A percentile compares a stretch with the other conserved stretches of the same genome.
phyloP scores from a whole-genome alignment of 1,139 yeast species.

The Suzukiozyma palmioleophila region DNA sequence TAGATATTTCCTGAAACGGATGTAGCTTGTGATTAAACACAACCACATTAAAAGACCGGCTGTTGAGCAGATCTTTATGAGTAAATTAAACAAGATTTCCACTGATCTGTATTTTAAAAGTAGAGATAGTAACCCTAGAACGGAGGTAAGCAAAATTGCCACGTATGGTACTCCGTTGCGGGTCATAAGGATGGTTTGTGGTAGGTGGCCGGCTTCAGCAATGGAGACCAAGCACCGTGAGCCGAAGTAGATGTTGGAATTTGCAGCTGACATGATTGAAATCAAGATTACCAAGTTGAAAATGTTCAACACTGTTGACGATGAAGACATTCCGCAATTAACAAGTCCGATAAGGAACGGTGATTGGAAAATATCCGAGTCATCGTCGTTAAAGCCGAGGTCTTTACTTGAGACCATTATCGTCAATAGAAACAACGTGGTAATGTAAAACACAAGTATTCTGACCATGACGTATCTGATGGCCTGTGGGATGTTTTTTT shows the following conservation, averaged over 20 bases:
- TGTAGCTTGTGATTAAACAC: slow-evolving; percentile 12
- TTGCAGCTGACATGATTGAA: slow-evolving; percentile 24
- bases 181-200: slow-evolving; percentile 3
- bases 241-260: slow-evolving; percentile 24
- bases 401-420: slow-evolving; percentile 16
- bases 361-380: slow-evolving; percentile 10
- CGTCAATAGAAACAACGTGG: slow-evolving; percentile 14
- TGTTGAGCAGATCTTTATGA: slow-evolving; percentile 19
- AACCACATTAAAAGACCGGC: slow-evolving; percentile 25
- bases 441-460: slow-evolving; percentile 14
- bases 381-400: slow-evolving; percentile 8
- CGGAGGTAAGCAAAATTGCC: slow-evolving; percentile 17
- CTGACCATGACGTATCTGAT: slow-evolving; percentile 14
- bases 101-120: slow-evolving; percentile 6
- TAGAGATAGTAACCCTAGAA: slow-evolving; percentile 13
- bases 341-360: slow-evolving; percentile 14
- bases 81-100: slow-evolving; percentile 12
- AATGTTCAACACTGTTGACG: slow-evolving; percentile 5
- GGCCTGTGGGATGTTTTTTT: slow-evolving; percentile 10
- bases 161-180: slow-evolving; percentile 17
- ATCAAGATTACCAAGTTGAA: slow-evolving; percentile 19
- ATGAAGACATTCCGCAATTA: slow-evolving; percentile 8
- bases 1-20: slow-evolving; percentile 11
- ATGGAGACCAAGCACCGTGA: slow-evolving; percentile 20
- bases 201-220: slow-evolving; percentile 11